Evolutionary conservation across 2,329 filamentous ascomycete genomes (phyloP).

Genomic region (Juglanconis oblonga): DNA sequence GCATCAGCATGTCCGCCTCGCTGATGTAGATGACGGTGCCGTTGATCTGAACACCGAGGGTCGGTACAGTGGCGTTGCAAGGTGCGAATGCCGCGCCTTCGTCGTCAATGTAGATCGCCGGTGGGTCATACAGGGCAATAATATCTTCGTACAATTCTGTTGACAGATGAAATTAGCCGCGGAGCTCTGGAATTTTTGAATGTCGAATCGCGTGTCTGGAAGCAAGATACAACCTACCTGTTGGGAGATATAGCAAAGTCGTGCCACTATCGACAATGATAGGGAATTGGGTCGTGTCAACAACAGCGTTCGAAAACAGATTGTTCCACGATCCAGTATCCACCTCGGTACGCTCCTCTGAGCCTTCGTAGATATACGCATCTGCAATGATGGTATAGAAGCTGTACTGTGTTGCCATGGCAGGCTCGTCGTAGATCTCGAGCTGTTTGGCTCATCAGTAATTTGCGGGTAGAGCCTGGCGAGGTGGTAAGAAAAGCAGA

Average conservation of each 20-base stretch:
- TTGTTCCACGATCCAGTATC: background rate
- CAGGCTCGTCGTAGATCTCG: constrained; percentile 3
- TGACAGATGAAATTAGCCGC: background rate
- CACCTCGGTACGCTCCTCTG: constrained; percentile 3
- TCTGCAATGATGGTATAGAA: constrained; percentile 28
- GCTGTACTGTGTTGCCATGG: constrained; percentile 19
- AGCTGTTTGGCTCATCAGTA: constrained; percentile 18
- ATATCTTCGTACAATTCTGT: constrained; percentile 23
- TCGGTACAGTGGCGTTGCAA: constrained; percentile 27
- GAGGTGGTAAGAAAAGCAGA: background rate
- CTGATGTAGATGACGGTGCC: constrained; percentile 8
- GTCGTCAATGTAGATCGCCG: constrained; percentile 20
- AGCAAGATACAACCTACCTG: constrained; percentile 15
- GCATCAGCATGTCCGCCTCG: constrained; percentile 10
- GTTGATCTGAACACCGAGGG: constrained; percentile 2
- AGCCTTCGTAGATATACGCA: constrained; percentile 23
- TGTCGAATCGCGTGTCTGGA: too few relatives aligned
- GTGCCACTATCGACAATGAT: constrained; percentile 27
- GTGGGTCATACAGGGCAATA: constrained; percentile 24
- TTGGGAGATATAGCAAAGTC: constrained; percentile 25
- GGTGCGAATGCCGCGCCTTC: constrained; percentile 24
- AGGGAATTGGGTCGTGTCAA: constrained; percentile 26
- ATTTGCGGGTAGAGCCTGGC: background rate
- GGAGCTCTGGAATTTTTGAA: background rate
- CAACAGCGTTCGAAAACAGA: constrained; percentile 8